These are phyloP conservation scores for Calonectria hongkongensis DNA, from an alignment of 2,329 filamentous ascomycete genomes.

Conservation along the genomic window DNA sequence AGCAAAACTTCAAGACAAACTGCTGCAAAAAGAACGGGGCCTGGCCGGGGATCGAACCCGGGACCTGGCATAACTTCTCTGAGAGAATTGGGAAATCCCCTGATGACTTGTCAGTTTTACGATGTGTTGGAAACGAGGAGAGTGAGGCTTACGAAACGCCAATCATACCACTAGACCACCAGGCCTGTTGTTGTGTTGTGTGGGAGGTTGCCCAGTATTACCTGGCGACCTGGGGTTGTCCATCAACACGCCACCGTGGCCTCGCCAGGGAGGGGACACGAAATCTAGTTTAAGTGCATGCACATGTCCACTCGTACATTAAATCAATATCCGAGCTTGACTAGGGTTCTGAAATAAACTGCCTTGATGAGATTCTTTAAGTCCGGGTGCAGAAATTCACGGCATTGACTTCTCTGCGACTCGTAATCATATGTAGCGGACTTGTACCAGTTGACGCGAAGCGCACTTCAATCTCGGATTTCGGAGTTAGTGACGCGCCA, in stretches of 20 bases:
- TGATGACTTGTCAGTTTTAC: too few species aligned
- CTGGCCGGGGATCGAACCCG: conserved; percentile 25
- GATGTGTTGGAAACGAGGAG: too few species aligned
- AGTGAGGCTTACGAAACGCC: conserved; percentile 6
- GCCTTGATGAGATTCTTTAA: too few species aligned
- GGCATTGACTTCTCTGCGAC: not conserved
- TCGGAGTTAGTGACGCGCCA: not conserved
- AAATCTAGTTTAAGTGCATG: too few species aligned
- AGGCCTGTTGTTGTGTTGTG: not conserved
- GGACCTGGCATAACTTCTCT: conserved; percentile 27
- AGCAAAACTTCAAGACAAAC: too few species aligned
- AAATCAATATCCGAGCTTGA: too few species aligned
- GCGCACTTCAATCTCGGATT: not conserved
- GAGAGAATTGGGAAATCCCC: conserved; percentile 13
- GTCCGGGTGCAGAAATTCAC: not conserved
- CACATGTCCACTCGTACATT: too few species aligned
- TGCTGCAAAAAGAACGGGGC: not conserved
- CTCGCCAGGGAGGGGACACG: too few species aligned
- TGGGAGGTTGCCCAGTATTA: too few species aligned
- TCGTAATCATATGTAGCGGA: not conserved
- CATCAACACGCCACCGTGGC: too few species aligned
- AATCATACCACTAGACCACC: conserved; percentile 28
- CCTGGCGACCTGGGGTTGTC: too few species aligned
- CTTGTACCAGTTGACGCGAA: not conserved
- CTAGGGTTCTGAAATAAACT: too few species aligned